Evolutionary conservation across 2,329 filamentous ascomycete species (phyloP).

Genomic region (Xylariaceae sp.): DNA sequence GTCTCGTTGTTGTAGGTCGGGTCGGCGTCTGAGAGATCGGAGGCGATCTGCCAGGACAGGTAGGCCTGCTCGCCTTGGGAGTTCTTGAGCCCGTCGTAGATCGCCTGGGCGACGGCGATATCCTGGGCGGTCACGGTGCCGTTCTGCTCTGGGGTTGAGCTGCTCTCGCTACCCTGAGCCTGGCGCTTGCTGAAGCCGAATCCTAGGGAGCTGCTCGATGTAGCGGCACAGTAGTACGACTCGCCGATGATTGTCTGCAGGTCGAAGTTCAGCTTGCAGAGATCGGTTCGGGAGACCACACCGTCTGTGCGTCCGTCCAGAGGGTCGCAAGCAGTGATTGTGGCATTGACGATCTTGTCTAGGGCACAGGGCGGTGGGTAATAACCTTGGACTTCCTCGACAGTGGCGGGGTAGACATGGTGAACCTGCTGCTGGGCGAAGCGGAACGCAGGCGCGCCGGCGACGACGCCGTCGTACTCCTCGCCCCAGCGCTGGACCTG

Average conservation of each 20-base stretch:
- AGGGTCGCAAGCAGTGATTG: constrained; percentile 52
- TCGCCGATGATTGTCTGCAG: constrained; percentile 32
- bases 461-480: constrained; percentile 44
- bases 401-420: constrained; percentile 37
- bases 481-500: constrained; percentile 40
- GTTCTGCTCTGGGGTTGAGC: constrained; percentile 30
- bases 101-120: constrained; percentile 33
- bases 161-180: background rate
- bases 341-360: constrained; percentile 51
- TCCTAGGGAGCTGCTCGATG: constrained; percentile 17
- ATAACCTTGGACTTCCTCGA: constrained; percentile 41
- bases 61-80: constrained; percentile 35
- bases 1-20: constrained; percentile 35
- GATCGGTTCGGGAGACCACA: constrained; percentile 43
- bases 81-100: constrained; percentile 35
- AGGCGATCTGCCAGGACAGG: constrained; percentile 35
- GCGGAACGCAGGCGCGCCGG: constrained; percentile 46
- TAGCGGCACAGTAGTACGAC: constrained; percentile 33
- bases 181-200: constrained; percentile 2
- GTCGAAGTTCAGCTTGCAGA: constrained; percentile 35
- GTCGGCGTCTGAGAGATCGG: constrained; percentile 31
- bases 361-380: constrained; percentile 45
- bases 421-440: constrained; percentile 42
- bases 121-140: constrained; percentile 35
- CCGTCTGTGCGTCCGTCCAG: constrained; percentile 54